Evolutionary conservation across 108 stramenopile species (phyloP).

Genomic region (Chaetoceros tenuissimus): DNA sequence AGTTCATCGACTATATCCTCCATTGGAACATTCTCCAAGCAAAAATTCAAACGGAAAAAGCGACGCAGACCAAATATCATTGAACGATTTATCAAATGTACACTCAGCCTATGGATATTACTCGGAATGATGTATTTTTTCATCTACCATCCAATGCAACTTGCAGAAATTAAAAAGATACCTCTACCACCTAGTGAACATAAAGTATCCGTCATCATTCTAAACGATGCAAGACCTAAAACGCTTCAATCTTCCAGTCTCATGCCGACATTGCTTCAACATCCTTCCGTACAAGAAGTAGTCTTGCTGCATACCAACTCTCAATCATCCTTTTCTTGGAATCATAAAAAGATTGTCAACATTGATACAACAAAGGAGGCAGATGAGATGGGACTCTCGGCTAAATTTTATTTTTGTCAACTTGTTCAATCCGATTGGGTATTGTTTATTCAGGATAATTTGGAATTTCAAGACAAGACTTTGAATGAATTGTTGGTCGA

Average conservation of each 20-base stretch:
- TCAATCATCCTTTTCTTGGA: conserved; percentile 22
- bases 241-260: conserved; percentile 22
- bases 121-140: background rate
- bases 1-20: background rate
- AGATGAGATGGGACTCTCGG: conserved; percentile 24
- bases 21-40: background rate
- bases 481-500: conserved; percentile 21
- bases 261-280: conserved; percentile 19
- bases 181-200: conserved; percentile 12
- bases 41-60: no score
- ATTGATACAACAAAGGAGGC: conserved; percentile 25
- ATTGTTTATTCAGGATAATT: conserved; percentile 31
- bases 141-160: background rate
- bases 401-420: conserved; percentile 31
- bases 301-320: conserved; percentile 27
- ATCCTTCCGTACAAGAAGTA: conserved; percentile 25
- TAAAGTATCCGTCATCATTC: conserved; percentile 29
- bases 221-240: conserved; percentile 29
- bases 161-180: background rate
- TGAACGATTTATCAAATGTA: background rate
- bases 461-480: conserved; percentile 21
- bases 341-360: conserved; percentile 27
- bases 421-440: conserved; percentile 24
- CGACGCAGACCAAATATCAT: no score
- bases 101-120: background rate